Evolutionary conservation across 805 yeast species (phyloP), one percentile per base, ranked within the genome.

Genomic region (Hanseniaspora lachancei): DNA sequence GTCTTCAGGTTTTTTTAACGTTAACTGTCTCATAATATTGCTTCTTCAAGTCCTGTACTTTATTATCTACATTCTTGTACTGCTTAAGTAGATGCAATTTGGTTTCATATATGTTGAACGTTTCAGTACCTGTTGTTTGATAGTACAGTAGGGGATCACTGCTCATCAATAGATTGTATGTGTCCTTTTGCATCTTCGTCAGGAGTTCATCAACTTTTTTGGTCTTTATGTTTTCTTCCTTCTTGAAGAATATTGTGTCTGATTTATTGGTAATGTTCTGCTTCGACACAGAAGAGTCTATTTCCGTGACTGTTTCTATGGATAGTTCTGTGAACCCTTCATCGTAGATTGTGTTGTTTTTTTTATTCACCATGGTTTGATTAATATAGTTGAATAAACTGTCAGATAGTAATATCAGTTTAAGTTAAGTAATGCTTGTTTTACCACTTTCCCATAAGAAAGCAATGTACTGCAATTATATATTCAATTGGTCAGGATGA

Each of bases 91-190:
- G 58, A 23, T 62, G 58, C 9, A 65, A 53, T 55, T 59, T 62
- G 49, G 65, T 64, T 29, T 62, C 62, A 38, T 61, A 58, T 57
- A 64, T 63, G 38, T 63, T 60, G 20, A 49, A 39, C 16, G 57
- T 52, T 15, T 60, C 61, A 36, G 55, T 58, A 5, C 66, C 65
- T 47, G 67, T 55, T 2, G 70, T 57, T 12, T 64, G 58, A 42
- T 69, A 69, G 49, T 68, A 71, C 15, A 69, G 47, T 27, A 63
- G 41, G 0, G 60, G 64, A 0, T 69, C 62, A 57, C 68, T 70
- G 8, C 64, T 63, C 21, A 60, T 62, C 21, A 69, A 20, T 21
- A 63, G 60, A 50, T 61, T 57, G 54, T 65, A 66, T 4, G 68
- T 63, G 55, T 68, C 71, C 48, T 62, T 61, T 10, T 61, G 61